phyloP scores from a whole-genome alignment of 2,329 filamentous ascomycete genomes.

The Botrytis porri region DNA sequence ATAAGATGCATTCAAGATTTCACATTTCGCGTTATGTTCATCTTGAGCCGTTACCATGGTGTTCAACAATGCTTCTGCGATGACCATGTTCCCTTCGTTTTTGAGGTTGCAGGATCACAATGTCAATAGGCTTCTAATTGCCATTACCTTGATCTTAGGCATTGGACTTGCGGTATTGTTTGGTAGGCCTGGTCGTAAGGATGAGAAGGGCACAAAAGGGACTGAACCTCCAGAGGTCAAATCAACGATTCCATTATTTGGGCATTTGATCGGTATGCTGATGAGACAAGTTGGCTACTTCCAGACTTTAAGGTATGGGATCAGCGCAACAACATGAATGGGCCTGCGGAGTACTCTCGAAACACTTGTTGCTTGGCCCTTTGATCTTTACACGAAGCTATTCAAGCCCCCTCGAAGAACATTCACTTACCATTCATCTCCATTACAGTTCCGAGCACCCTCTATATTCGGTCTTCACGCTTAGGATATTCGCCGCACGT shows the following conservation, averaged over 20 bases:
- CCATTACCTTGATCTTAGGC: not conserved
- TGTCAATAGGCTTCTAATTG: not conserved
- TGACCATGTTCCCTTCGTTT: not conserved
- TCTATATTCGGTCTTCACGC: conserved; percentile 42
- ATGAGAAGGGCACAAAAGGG: not conserved
- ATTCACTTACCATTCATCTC: conserved; percentile 25
- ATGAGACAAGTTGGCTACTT: conserved; percentile 41
- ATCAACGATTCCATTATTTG: conserved; percentile 44
- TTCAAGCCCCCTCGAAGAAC: not conserved
- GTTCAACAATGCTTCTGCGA: not conserved
- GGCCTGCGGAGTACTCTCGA: not conserved
- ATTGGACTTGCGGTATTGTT: not conserved
- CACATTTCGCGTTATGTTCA: not conserved
- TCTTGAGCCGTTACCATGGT: not conserved
- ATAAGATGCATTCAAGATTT: not conserved
- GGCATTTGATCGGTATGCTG: conserved; percentile 47
- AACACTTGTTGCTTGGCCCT: not conserved
- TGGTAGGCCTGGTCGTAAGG: not conserved
- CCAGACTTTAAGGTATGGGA: conserved; percentile 41
- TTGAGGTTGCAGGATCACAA: not conserved
- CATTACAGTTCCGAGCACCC: conserved; percentile 26
- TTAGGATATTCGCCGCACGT: conserved; percentile 45
- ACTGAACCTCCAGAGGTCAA: conserved; percentile 45
- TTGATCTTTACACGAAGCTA: not conserved
- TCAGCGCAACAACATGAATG: not conserved